Conservation (phyloP, 1,284 basidiomycete species). For the Schizophyllum amplum region DNA sequence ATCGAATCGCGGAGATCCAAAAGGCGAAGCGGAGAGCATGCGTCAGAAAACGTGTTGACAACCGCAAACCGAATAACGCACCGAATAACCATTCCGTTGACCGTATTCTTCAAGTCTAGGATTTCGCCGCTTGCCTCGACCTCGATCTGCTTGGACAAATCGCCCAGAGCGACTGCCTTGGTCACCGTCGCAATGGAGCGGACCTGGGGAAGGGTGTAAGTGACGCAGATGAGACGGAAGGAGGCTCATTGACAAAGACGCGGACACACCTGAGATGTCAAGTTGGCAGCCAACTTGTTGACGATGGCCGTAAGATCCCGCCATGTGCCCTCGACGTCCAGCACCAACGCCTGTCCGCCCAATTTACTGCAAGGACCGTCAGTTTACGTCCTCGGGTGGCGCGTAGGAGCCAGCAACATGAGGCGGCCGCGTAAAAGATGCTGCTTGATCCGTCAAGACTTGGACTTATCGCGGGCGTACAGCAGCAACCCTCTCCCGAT, state of each 20-base stretch:
- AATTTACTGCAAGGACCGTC: constrained; percentile 50
- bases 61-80: constrained; percentile 24
- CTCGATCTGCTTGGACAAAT: constrained; percentile 93
- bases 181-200: constrained; percentile 93
- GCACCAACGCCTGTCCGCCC: constrained; percentile 87
- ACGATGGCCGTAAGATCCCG: constrained; percentile 84
- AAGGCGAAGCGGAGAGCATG: background rate
- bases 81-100: constrained; percentile 91
- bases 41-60: background rate
- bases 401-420: too few species aligned
- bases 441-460: too few species aligned
- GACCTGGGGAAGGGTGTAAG: constrained; percentile 34
- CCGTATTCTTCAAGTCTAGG: constrained; percentile 93
- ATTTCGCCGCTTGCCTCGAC: constrained; percentile 97
- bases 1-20: background rate
- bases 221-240: background rate
- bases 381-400: background rate
- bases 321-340: constrained; percentile 94
- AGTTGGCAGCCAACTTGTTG: constrained; percentile 88
- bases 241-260: background rate
- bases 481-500: too few species aligned
- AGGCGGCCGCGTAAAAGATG: too few species aligned
- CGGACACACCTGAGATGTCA: constrained; percentile 72
- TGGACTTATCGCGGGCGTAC: too few species aligned
- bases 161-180: constrained; percentile 95